phyloP scores from a whole-genome alignment of 2,329 filamentous ascomycete genomes.

The Aspergillus pseudoterreus region DNA sequence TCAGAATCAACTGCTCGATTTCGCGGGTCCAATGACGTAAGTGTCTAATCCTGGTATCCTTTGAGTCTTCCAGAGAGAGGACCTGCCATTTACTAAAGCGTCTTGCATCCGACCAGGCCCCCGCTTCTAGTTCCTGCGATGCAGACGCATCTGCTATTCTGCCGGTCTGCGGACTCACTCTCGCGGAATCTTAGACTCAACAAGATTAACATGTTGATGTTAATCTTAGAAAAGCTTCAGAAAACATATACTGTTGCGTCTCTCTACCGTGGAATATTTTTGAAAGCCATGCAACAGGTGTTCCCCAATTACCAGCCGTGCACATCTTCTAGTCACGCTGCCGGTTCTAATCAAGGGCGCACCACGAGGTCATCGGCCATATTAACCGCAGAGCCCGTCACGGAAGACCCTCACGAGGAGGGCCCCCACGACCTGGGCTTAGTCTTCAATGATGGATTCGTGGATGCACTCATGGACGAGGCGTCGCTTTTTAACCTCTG shows the following conservation, averaged over 20 bases:
- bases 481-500: too few species aligned
- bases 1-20: slow-evolving; percentile 15
- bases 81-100: neutral
- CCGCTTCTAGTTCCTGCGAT: slow-evolving; percentile 30
- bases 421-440: too few species aligned
- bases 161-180: slow-evolving; percentile 19
- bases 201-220: slow-evolving; percentile 30
- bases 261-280: slow-evolving; percentile 24
- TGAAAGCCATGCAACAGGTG: slow-evolving; percentile 21
- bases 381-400: too few species aligned
- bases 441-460: too few species aligned
- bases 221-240: slow-evolving; percentile 29
- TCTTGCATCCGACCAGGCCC: slow-evolving; percentile 11
- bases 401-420: too few species aligned
- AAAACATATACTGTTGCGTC: slow-evolving; percentile 27
- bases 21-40: slow-evolving; percentile 25
- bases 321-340: too few species aligned
- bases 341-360: too few species aligned
- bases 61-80: too few species aligned
- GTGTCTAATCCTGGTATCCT: neutral
- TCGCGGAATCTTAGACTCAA: slow-evolving; percentile 25
- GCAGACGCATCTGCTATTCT: slow-evolving; percentile 30
- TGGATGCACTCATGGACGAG: too few species aligned
- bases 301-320: slow-evolving; percentile 9
- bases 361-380: too few species aligned